A percentile compares a stretch with the other conserved stretches of the same genome.
phyloP scores from a whole-genome alignment of 2,329 filamentous ascomycete genomes.

The Alternaria panax region DNA sequence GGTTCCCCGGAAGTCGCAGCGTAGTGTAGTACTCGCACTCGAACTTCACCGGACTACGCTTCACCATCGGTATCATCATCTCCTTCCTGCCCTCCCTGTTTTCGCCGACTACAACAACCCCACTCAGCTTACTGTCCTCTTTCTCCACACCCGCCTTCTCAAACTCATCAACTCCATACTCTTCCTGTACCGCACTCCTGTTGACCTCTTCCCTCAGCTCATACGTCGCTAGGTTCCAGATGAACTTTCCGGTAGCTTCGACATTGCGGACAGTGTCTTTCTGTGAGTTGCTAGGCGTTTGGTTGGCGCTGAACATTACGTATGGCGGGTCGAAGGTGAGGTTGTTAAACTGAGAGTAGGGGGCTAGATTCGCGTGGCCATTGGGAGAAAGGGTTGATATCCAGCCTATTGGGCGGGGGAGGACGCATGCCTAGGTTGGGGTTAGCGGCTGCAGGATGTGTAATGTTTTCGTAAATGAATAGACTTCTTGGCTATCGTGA shows the following conservation, averaged over 20 bases:
- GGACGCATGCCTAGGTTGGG: conserved; percentile 59
- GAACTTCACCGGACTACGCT: conserved; percentile 63
- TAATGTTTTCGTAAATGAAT: background rate
- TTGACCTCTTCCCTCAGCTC: conserved; percentile 65
- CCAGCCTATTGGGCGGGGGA: conserved; percentile 69
- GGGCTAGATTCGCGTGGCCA: conserved; percentile 64
- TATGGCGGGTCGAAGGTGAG: conserved; percentile 69
- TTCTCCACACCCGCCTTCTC: conserved; percentile 59
- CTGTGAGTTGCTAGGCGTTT: conserved; percentile 55
- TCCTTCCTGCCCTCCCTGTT: background rate
- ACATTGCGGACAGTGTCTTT: conserved; percentile 67
- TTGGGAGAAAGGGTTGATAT: conserved; percentile 62
- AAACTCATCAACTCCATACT: conserved; percentile 64
- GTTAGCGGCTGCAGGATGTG: background rate
- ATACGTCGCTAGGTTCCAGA: conserved; percentile 67
- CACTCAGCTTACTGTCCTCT: conserved; percentile 50
- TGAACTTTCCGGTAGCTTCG: conserved; percentile 64
- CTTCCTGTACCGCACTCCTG: conserved; percentile 60
- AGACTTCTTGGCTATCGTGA: too few relatives aligned
- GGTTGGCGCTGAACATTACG: conserved; percentile 68
- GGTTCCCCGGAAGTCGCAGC: conserved; percentile 62
- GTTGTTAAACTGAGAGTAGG: conserved; percentile 69
- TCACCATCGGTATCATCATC: conserved; percentile 60
- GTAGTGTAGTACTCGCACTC: conserved; percentile 65
- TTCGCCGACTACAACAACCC: conserved; percentile 25